Base-by-base conservation (phyloP, 306 rosid genomes). In the Prunus fruticosa region DNA sequence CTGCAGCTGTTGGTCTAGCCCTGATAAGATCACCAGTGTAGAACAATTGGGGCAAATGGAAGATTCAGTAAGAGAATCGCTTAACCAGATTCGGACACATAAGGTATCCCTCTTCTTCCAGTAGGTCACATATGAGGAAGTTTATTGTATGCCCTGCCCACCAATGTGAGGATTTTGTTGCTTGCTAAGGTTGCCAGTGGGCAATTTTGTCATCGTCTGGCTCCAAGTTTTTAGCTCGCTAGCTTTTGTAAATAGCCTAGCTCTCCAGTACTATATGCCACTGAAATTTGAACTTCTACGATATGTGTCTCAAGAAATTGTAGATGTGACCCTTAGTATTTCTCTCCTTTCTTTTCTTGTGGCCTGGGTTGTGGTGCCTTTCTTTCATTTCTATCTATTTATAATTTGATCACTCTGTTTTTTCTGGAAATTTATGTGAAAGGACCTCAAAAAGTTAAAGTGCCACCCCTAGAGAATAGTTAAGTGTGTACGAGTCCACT, bases 41-140 rank as follows among this genome's bases (percentile, higher is more conserved):
- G 96, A 93, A 45, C 85, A 91, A 64, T 80, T 93, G 87, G 83
- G 81, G 66, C 92, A 85, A 46, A 85, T 91, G 97, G 97, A 93
- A 88, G 86, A 83, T 83, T 93, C 96, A 71, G 57, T 91, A 12
- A 83, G 85, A 84, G 92, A 93, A 78, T 91, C 96, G 4, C 88
- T 93, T 71, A 71, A 81, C 82, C 93, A 84, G 82, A 82, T 93
- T 83, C 89, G 27, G 74, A 74, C 76, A 16, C 88, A 85, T 19
- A 93, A 93, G 97, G 98, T 88, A 80, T 83, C 68, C 68, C 46
- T 62, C 50, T 78, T 43, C 16, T 47, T 72, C 22, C 58, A 68
- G 28, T 62, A 46, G 45, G 49, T 78, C 52, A 71, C 23, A 53
- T 64, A 50, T 34, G 11, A 30, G 46, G 28, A 74, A 53, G 70